phyloP scores from a whole-genome alignment of 176 grass and related monocot genomes.

The Microstegium vimineum region DNA sequence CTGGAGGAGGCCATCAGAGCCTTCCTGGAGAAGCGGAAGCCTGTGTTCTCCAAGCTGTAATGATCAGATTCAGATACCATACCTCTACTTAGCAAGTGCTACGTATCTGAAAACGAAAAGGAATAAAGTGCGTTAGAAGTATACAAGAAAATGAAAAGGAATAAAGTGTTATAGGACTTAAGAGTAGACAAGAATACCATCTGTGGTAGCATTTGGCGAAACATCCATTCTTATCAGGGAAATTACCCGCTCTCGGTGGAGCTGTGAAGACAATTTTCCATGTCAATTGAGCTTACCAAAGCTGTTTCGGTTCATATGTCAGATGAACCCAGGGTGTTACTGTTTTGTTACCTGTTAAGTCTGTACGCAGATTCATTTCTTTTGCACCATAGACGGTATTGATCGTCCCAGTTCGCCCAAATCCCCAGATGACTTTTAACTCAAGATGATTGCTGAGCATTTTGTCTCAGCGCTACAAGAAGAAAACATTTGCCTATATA shows the following conservation, averaged over 20 bases:
- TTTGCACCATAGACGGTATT: not conserved
- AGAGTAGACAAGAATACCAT: not conserved
- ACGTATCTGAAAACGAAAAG: not conserved
- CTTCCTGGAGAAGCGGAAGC: slow-evolving; percentile 64
- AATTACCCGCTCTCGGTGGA: not conserved
- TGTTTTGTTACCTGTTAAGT: not conserved
- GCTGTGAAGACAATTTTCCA: not conserved
- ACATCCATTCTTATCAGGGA: not conserved
- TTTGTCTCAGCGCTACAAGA: not conserved
- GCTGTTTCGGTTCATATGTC: not conserved
- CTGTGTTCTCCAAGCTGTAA: slow-evolving; percentile 79
- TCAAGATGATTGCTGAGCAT: not conserved
- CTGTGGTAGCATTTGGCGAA: not conserved
- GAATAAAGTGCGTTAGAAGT: not conserved
- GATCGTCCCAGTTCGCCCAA: not conserved
- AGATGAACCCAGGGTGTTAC: not conserved
- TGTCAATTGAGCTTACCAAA: not conserved
- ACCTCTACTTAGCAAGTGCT: not conserved
- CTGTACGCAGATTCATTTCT: not conserved
- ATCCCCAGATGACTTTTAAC: not conserved
- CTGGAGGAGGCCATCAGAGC: slow-evolving; percentile 70
- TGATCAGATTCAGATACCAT: slow-evolving; percentile 18
- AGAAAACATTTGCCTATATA: not conserved
- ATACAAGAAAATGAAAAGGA: slow-evolving; percentile 3
- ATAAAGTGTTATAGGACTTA: not conserved